Conservation (phyloP, 371 early-diverging fungal species). For the Rhizomucor pusillus region DNA sequence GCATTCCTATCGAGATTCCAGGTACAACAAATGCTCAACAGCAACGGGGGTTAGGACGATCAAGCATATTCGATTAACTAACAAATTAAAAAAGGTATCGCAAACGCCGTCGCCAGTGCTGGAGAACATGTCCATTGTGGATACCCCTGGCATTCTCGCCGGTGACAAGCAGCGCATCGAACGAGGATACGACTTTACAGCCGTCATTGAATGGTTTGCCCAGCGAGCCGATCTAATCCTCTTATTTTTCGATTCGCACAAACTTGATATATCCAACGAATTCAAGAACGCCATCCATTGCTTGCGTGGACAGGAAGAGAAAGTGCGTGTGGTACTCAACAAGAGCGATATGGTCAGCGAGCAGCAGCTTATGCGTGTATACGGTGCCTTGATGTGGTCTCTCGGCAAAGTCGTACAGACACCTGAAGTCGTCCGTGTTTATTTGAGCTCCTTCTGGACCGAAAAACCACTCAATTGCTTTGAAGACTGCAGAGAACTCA, state of each 20-base stretch:
- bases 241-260: constrained; percentile 85
- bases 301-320: constrained; percentile 83
- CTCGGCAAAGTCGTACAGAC: constrained; percentile 86
- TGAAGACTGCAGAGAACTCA: constrained; percentile 69
- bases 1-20: constrained; percentile 83
- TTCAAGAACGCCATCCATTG: constrained; percentile 81
- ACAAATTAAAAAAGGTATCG: constrained; percentile 50
- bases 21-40: constrained; percentile 21
- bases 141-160: constrained; percentile 86
- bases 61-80: too few species aligned
- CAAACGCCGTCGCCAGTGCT: constrained; percentile 72
- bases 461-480: constrained; percentile 69
- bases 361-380: constrained; percentile 89
- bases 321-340: constrained; percentile 82
- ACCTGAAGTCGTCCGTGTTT: constrained; percentile 89
- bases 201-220: constrained; percentile 87
- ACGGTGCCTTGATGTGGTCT: constrained; percentile 95
- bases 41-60: neutral
- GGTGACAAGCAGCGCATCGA: constrained; percentile 82
- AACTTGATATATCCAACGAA: constrained; percentile 89
- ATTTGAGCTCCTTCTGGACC: constrained; percentile 81
- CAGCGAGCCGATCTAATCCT: constrained; percentile 85
- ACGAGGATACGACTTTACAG: constrained; percentile 81
- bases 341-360: constrained; percentile 85
- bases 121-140: constrained; percentile 80